Evolutionary conservation across 441 rosid genomes (phyloP).

Genomic region (Metrosideros polymorpha): DNA sequence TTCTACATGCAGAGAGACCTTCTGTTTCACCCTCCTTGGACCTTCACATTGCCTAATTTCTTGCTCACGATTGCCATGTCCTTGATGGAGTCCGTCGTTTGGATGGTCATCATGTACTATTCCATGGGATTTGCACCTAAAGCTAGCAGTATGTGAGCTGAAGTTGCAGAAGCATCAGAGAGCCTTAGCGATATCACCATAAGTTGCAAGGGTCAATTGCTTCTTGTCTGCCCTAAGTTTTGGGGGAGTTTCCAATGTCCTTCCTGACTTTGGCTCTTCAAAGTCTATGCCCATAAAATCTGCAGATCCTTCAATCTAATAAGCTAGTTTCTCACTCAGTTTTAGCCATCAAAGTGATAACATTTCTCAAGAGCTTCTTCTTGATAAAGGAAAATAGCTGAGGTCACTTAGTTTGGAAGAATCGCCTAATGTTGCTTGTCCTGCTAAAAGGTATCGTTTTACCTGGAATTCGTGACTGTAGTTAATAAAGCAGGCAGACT

Average conservation of each 20-base stretch:
- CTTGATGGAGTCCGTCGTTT: slow-evolving; percentile 48
- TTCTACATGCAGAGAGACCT: slow-evolving; percentile 91
- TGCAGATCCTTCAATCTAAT: not conserved
- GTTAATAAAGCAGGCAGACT: not conserved
- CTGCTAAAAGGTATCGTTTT: not conserved
- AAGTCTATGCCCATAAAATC: not conserved
- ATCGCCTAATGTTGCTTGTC: fast-evolving
- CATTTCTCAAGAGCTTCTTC: not conserved
- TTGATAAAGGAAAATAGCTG: not conserved
- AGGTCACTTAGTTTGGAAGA: not conserved
- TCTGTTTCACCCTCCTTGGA: slow-evolving; percentile 73
- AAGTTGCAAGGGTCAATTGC: not conserved
- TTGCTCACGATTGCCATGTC: slow-evolving; percentile 55
- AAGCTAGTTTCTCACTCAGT: not conserved
- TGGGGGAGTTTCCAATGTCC: not conserved
- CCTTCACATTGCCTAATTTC: slow-evolving; percentile 64
- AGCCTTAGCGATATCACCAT: not conserved
- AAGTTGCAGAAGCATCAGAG: not conserved
- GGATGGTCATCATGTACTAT: slow-evolving; percentile 59
- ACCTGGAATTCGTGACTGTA: not conserved
- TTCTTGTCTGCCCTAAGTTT: not conserved
- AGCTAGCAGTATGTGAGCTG: slow-evolving; percentile 35
- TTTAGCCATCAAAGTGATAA: not conserved
- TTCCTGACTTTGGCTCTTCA: not conserved
- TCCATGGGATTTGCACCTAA: slow-evolving; percentile 69